Conservation (phyloP, 2,329 filamentous ascomycete species). For the Fusarium xylarioides region DNA sequence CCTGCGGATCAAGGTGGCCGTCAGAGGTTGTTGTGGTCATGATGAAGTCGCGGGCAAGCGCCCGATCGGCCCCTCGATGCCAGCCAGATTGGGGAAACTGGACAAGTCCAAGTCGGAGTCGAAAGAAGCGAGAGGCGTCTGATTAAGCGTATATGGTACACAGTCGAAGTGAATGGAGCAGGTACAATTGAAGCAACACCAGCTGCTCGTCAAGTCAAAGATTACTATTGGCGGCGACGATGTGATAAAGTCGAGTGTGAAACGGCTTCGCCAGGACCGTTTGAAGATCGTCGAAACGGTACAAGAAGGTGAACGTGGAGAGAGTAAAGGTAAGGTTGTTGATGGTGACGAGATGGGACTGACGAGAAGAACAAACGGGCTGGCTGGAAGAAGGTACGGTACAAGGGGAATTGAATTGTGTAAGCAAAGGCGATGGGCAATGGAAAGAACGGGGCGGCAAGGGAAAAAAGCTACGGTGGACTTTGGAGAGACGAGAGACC, state of each 20-base stretch:
- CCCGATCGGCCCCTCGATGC: constrained; percentile 50
- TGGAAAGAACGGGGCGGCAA: constrained; percentile 38
- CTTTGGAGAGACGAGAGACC: constrained; percentile 32
- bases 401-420: constrained; percentile 43
- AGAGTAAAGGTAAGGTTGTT: constrained; percentile 29
- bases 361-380: constrained; percentile 21
- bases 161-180: constrained; percentile 27
- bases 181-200: constrained; percentile 40
- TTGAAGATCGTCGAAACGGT: constrained; percentile 33
- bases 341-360: constrained; percentile 29
- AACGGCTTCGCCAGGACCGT: constrained; percentile 36
- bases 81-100: constrained; percentile 48
- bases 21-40: constrained; percentile 49
- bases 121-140: constrained; percentile 16
- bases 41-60: constrained; percentile 50
- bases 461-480: constrained; percentile 45
- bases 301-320: constrained; percentile 31
- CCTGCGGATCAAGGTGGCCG: constrained; percentile 38
- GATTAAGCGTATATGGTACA: not conserved
- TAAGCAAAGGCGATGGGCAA: constrained; percentile 36
- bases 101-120: constrained; percentile 27
- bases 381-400: constrained; percentile 19
- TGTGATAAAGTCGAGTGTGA: constrained; percentile 4
- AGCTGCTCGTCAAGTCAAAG: constrained; percentile 36
- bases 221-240: constrained; percentile 8